Conservation (phyloP, 352 stramenopile genomes). For the Globisporangium yorkense region DNA sequence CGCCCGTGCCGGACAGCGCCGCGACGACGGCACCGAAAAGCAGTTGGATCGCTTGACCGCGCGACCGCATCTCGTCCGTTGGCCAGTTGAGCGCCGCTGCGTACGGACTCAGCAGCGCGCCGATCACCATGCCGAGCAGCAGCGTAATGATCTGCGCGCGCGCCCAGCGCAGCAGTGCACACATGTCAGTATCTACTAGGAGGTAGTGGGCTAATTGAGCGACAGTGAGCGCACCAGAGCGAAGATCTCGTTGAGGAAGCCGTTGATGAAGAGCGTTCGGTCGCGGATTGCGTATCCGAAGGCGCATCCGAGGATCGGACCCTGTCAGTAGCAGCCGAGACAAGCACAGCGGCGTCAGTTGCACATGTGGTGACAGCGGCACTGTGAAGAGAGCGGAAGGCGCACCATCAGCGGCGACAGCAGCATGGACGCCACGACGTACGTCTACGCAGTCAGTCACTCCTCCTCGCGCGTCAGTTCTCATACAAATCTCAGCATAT, state of each 20-base stretch:
- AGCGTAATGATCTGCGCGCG: slow-evolving; percentile 57
- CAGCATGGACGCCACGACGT: slow-evolving; percentile 86
- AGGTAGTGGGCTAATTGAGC: no score
- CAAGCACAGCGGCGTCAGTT: neutral
- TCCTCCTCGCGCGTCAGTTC: neutral
- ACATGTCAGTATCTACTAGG: neutral
- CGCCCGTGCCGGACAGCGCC: slow-evolving; percentile 64
- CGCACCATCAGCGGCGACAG: slow-evolving; percentile 81
- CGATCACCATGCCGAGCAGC: slow-evolving; percentile 76
- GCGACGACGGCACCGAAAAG: slow-evolving; percentile 80
- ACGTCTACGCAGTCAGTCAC: slow-evolving; percentile 34
- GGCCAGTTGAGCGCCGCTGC: slow-evolving; percentile 74
- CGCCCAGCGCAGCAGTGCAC: slow-evolving; percentile 25
- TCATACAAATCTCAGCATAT: neutral
- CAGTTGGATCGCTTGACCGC: slow-evolving; percentile 71
- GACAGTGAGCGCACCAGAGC: slow-evolving; percentile 36
- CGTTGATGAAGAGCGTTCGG: slow-evolving; percentile 78
- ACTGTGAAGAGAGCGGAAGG: neutral
- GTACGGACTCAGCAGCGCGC: slow-evolving; percentile 72
- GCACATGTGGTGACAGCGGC: neutral
- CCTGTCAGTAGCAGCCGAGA: slow-evolving; percentile 18
- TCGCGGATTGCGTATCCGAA: slow-evolving; percentile 80
- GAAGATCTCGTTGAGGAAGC: slow-evolving; percentile 78
- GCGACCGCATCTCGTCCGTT: slow-evolving; percentile 75
- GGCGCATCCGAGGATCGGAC: slow-evolving; percentile 75